Percentiles rank a stretch among this genome's conserved stretches.
These are phyloP conservation scores for Monosporozyma servazzii DNA, from an alignment of 805 yeast species.

Conservation along the genomic window DNA sequence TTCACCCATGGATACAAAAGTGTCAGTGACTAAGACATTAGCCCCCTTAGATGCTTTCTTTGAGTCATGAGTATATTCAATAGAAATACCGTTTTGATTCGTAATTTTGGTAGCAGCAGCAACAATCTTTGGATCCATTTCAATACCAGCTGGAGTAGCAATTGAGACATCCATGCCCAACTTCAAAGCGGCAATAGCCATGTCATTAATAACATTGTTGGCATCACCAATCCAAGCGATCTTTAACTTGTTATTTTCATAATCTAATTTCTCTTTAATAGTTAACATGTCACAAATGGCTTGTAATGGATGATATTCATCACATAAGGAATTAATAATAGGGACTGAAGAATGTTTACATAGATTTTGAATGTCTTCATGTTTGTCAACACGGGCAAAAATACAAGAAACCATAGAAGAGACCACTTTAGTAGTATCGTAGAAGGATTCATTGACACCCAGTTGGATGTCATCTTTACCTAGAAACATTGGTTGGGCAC, in stretches of 20 bases:
- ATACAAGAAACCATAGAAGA: slow-evolving; percentile 95
- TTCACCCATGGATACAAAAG: slow-evolving; percentile 98
- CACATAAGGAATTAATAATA: slow-evolving; percentile 88
- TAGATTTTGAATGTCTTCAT: slow-evolving; percentile 70
- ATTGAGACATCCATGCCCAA: slow-evolving; percentile 54
- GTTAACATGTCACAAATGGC: slow-evolving; percentile 88
- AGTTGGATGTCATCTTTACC: slow-evolving; percentile 95
- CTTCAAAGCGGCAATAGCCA: slow-evolving; percentile 79
- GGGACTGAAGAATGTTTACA: slow-evolving; percentile 80
- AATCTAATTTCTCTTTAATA: slow-evolving; percentile 51
- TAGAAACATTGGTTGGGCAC: slow-evolving; percentile 92
- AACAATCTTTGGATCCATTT: slow-evolving; percentile 46
- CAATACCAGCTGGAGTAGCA: slow-evolving; percentile 18
- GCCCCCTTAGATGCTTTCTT: slow-evolving; percentile 63
- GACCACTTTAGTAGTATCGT: slow-evolving; percentile 81
- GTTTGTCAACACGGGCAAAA: slow-evolving; percentile 89
- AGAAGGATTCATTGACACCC: slow-evolving; percentile 87
- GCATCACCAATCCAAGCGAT: slow-evolving; percentile 96
- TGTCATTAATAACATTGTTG: slow-evolving; percentile 89
- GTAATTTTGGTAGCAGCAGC: slow-evolving; percentile 47
- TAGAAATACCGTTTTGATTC: slow-evolving; percentile 38
- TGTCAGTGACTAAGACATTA: slow-evolving; percentile 84
- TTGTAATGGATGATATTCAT: slow-evolving; percentile 87
- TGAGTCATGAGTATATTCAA: slow-evolving; percentile 65
- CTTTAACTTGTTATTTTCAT: slow-evolving; percentile 41